Conservation (phyloP, 495 filamentous ascomycete species). For the Polyplosphaeria fusca region DNA sequence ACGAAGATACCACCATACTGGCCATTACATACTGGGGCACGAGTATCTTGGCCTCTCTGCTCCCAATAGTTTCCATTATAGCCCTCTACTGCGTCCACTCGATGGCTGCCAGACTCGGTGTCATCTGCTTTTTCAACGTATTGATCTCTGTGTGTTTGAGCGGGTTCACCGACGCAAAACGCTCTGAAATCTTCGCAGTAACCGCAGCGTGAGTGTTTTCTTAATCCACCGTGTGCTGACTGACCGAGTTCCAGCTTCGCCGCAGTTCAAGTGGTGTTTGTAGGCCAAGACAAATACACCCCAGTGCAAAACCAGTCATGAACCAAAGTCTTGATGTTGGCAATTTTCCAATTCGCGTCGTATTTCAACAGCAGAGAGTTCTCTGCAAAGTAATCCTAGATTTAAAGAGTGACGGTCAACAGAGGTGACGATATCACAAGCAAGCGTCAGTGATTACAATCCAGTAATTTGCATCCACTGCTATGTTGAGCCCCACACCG, state of each 20-base stretch:
- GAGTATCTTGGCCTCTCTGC: conserved; percentile 23
- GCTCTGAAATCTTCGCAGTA: conserved; percentile 33
- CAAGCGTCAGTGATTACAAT: too few species aligned
- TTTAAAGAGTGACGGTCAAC: too few species aligned
- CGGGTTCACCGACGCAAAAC: conserved; percentile 32
- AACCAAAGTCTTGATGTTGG: too few species aligned
- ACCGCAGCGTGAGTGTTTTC: conserved; percentile 37
- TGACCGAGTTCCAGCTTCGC: neutral
- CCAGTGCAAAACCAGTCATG: too few species aligned
- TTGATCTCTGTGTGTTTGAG: conserved; percentile 28
- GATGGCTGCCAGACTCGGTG: conserved; percentile 22
- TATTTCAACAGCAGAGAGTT: too few species aligned
- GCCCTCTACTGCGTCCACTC: conserved; percentile 17
- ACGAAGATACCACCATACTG: conserved; percentile 1
- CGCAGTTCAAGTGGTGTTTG: conserved; percentile 2
- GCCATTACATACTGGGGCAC: conserved; percentile 26
- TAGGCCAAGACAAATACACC: too few species aligned
- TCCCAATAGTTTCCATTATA: conserved; percentile 17
- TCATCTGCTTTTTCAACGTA: conserved; percentile 27
- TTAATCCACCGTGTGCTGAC: neutral
- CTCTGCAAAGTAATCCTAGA: too few species aligned
- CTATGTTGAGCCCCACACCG: too few species aligned
- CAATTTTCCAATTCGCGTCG: too few species aligned
- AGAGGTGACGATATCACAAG: too few species aligned
- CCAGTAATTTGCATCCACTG: too few species aligned